phyloP scores from a whole-genome alignment of 495 filamentous ascomycete genomes.

The Penicillium daleae region DNA sequence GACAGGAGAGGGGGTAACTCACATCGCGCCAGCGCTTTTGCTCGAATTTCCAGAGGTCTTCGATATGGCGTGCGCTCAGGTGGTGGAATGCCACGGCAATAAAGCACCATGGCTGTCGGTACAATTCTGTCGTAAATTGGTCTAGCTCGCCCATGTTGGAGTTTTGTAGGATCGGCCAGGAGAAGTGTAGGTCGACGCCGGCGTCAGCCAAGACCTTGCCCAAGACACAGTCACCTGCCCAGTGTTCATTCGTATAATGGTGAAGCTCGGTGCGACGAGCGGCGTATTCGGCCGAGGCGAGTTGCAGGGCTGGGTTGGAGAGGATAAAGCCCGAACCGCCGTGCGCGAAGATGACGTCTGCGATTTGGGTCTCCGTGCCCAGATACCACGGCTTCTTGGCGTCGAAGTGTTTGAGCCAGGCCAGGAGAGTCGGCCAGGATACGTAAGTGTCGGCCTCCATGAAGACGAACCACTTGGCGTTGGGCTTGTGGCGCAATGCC shows the following conservation, averaged over 20 bases:
- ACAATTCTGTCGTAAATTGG: conserved; percentile 44
- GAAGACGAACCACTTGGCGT: conserved; percentile 69
- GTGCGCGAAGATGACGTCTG: conserved; percentile 63
- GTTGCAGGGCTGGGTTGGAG: conserved; percentile 57
- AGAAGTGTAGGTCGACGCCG: conserved; percentile 51
- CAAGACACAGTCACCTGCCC: conserved; percentile 72
- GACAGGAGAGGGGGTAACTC: conserved; percentile 6
- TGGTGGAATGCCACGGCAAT: conserved; percentile 61
- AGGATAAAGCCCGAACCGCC: conserved; percentile 70
- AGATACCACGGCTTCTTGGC: conserved; percentile 56
- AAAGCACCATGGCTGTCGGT: conserved; percentile 57
- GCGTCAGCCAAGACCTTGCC: conserved; percentile 60
- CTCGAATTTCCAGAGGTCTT: conserved; percentile 47
- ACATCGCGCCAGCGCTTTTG: conserved; percentile 43
- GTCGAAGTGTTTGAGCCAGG: conserved; percentile 59
- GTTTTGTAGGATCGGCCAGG: conserved; percentile 58
- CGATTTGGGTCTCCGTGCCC: conserved; percentile 60
- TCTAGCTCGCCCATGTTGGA: conserved; percentile 49
- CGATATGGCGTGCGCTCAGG: conserved; percentile 40
- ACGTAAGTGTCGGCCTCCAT: conserved; percentile 72
- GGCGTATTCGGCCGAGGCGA: conserved; percentile 48
- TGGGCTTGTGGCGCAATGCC: conserved; percentile 45
- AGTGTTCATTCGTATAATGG: conserved; percentile 55
- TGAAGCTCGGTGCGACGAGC: conserved; percentile 55
- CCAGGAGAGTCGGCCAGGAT: conserved; percentile 62